Evolutionary conservation across 2,329 filamentous ascomycete genomes (phyloP).

Genomic region (Xylogone sp.): DNA sequence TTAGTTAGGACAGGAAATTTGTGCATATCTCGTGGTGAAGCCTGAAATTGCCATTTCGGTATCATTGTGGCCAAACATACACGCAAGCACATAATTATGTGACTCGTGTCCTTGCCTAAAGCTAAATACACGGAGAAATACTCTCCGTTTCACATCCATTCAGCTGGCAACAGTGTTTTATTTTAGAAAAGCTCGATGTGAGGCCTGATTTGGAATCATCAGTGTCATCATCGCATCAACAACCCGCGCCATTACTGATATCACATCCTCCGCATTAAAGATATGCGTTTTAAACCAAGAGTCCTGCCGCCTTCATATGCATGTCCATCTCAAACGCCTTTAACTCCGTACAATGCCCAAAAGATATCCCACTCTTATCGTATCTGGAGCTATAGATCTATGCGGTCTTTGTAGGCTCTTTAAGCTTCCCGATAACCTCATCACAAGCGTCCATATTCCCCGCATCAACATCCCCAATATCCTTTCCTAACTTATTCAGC

Average conservation of each 20-base stretch:
- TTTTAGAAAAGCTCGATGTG: no score
- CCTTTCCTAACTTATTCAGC: slow-evolving; percentile 53
- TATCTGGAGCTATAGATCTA: background rate
- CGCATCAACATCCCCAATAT: slow-evolving; percentile 66
- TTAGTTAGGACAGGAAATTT: background rate
- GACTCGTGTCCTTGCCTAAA: background rate
- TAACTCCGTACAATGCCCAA: background rate
- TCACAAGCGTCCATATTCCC: slow-evolving; percentile 85
- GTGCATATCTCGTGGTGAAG: background rate
- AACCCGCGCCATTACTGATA: no score
- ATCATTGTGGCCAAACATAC: background rate
- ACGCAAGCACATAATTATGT: background rate
- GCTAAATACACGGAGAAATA: background rate
- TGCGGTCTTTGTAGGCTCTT: slow-evolving; percentile 33
- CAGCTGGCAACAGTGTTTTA: background rate
- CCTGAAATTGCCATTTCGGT: background rate
- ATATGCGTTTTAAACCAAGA: no score
- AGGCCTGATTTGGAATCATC: no score
- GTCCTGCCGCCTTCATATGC: no score
- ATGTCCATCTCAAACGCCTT: background rate
- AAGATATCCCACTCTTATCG: background rate
- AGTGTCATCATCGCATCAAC: no score
- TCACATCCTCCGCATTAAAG: no score
- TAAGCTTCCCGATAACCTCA: slow-evolving; percentile 64
- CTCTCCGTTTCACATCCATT: background rate